A percentile compares a stretch with the other conserved stretches of the same genome.
Conservation (phyloP, 2,329 filamentous ascomycete genomes). For the Pseudogymnoascus sp. region DNA sequence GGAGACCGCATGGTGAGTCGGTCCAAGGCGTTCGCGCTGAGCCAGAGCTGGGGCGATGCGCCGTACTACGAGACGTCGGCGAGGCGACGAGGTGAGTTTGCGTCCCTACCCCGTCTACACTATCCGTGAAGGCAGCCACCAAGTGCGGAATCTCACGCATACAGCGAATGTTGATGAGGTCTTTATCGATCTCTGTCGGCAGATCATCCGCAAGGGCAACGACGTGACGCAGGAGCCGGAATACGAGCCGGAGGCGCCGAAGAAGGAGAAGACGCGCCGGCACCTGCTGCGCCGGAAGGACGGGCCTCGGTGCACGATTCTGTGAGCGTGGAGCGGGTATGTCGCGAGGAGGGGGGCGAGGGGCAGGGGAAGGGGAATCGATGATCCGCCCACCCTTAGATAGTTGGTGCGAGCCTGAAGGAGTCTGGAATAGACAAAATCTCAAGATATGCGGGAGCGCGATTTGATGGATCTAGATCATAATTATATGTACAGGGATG, state of each 20-base stretch:
- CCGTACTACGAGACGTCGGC: conserved; percentile 68
- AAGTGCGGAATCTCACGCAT: not conserved
- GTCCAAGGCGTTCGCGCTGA: conserved; percentile 55
- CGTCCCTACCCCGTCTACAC: not conserved
- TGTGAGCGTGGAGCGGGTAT: conserved; percentile 21
- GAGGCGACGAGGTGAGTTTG: conserved; percentile 39
- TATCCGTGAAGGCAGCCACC: not conserved
- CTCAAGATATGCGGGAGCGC: conserved; percentile 1
- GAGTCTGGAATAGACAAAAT: conserved; percentile 1
- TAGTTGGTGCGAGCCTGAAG: not conserved
- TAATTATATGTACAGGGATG: conserved; percentile 6
- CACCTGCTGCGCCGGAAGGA: conserved; percentile 9
- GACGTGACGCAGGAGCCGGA: not conserved
- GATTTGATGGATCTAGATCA: conserved; percentile 3
- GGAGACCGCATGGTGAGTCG: conserved; percentile 60
- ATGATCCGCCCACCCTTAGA: not conserved
- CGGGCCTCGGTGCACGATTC: conserved; percentile 29
- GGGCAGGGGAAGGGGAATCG: not conserved
- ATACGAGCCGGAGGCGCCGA: conserved; percentile 27
- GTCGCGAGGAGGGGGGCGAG: not conserved
- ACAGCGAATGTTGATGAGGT: conserved; percentile 62
- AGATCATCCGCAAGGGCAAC: conserved; percentile 55
- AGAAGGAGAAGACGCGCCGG: conserved; percentile 24
- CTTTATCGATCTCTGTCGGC: conserved; percentile 57
- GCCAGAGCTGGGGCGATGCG: conserved; percentile 61